A percentile compares a stretch with the other conserved stretches of the same genome.
phyloP scores from a whole-genome alignment of 331 rosid genomes.

The Saraca asoca region DNA sequence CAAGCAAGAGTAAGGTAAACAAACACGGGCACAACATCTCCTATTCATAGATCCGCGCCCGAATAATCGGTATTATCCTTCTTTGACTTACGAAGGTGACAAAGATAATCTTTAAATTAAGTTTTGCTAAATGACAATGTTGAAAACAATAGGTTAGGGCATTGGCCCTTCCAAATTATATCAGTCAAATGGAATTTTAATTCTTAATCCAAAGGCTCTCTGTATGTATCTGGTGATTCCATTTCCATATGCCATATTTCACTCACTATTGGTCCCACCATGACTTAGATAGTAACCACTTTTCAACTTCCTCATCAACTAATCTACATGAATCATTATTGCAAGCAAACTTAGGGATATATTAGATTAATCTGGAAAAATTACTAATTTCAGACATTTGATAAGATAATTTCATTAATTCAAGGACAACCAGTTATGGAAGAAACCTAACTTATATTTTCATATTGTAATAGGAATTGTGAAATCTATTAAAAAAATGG shows the following conservation, averaged over 20 bases:
- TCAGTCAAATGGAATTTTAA: constrained; percentile 48
- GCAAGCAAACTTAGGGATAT: background rate
- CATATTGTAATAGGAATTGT: too few species aligned
- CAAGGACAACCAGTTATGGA: too few species aligned
- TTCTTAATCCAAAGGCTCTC: constrained; percentile 12
- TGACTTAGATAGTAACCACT: constrained; percentile 16
- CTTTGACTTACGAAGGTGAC: constrained; percentile 38
- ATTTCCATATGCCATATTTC: constrained; percentile 2
- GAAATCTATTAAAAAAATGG: too few species aligned
- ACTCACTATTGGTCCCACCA: constrained; percentile 30
- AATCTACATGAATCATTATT: background rate
- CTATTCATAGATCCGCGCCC: too few species aligned
- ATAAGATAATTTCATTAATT: too few species aligned
- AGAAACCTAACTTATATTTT: too few species aligned
- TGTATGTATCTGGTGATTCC: constrained; percentile 10
- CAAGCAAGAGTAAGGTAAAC: constrained; percentile 18
- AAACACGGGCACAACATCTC: too few species aligned
- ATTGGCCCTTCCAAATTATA: background rate
- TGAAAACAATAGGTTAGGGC: constrained; percentile 14
- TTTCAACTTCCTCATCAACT: constrained; percentile 30
- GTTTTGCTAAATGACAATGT: constrained; percentile 40
- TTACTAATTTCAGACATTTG: too few species aligned
- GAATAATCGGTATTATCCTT: constrained; percentile 14
- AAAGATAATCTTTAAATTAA: constrained; percentile 31
- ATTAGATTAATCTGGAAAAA: too few species aligned